A percentile compares a stretch with the other conserved stretches of the same genome.
phyloP scores from a whole-genome alignment of 495 filamentous ascomycete species.

The Sphaerosporella brunnea region DNA sequence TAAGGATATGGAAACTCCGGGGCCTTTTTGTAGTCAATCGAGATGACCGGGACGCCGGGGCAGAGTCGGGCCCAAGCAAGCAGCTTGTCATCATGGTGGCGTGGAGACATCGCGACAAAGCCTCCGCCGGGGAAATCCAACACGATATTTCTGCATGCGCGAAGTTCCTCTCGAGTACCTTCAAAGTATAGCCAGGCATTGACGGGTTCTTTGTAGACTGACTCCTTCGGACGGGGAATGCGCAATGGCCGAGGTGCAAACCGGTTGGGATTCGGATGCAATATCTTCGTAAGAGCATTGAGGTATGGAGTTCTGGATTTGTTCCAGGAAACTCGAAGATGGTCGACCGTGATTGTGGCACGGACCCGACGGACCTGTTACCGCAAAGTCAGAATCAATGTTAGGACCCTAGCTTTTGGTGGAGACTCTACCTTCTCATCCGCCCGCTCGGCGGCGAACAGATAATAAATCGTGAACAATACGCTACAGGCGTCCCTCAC shows the following conservation, averaged over 20 bases:
- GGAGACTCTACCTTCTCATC: conserved; percentile 67
- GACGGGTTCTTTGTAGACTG: conserved; percentile 64
- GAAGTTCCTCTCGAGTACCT: conserved; percentile 58
- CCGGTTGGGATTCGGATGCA: conserved; percentile 60
- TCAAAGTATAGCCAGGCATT: conserved; percentile 89
- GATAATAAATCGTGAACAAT: conserved; percentile 70
- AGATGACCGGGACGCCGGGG: conserved; percentile 62
- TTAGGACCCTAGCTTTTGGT: not conserved
- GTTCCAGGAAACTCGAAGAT: conserved; percentile 87
- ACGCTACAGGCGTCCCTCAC: conserved; percentile 64
- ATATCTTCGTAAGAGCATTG: conserved; percentile 43
- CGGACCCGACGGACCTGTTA: conserved; percentile 53
- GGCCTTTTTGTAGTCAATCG: conserved; percentile 84
- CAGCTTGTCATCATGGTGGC: conserved; percentile 81
- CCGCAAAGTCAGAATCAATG: not conserved
- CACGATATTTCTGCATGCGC: conserved; percentile 61
- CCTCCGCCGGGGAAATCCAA: conserved; percentile 88
- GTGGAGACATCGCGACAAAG: conserved; percentile 86
- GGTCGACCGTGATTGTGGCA: conserved; percentile 70
- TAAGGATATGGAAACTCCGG: conserved; percentile 92
- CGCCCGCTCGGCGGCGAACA: conserved; percentile 80
- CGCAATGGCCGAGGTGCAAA: conserved; percentile 66
- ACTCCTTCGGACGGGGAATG: conserved; percentile 61
- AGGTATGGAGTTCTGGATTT: conserved; percentile 78
- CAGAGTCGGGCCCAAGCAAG: conserved; percentile 74